Evolutionary conservation across 1,284 basidiomycete genomes (phyloP).

Genomic region (Microbotryomycetes sp.): DNA sequence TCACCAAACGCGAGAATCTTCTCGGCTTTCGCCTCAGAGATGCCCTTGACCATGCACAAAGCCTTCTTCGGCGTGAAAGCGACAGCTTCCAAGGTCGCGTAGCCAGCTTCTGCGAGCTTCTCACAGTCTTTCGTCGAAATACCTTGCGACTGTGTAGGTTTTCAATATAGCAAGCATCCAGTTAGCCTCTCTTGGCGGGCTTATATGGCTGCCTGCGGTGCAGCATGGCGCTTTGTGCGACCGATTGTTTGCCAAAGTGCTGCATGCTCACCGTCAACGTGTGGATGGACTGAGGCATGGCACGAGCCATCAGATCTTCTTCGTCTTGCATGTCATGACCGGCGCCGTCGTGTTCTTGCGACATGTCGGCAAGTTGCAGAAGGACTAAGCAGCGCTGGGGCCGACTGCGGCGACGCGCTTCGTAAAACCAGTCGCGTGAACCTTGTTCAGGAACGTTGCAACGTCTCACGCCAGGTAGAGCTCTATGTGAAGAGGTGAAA

Average conservation of each 20-base stretch:
- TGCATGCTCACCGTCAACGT: constrained; percentile 9
- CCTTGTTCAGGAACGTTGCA: too few relatives aligned
- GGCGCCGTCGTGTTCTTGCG: constrained; percentile 14
- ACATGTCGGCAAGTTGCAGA: constrained; percentile 9
- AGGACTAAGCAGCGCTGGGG: too few relatives aligned
- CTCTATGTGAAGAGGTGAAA: too few relatives aligned
- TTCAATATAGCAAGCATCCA: too few relatives aligned
- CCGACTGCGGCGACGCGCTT: not conserved
- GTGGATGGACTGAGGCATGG: constrained; percentile 16
- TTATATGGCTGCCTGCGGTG: too few relatives aligned
- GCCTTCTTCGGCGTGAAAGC: constrained; percentile 97
- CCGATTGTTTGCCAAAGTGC: not conserved
- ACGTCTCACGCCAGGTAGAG: too few relatives aligned
- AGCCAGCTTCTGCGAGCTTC: constrained; percentile 88
- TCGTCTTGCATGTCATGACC: not conserved
- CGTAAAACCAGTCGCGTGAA: not conserved
- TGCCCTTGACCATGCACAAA: constrained; percentile 87
- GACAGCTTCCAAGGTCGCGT: constrained; percentile 90
- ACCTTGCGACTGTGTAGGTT: constrained; percentile 57
- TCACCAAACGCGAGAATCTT: constrained; percentile 86
- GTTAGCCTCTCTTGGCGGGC: too few relatives aligned
- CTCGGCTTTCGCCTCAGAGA: constrained; percentile 95
- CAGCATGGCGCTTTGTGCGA: not conserved
- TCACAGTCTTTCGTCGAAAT: constrained; percentile 88
- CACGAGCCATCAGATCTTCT: constrained; percentile 4